Conservation (phyloP, 768 basidiomycete species). For the Pleurotus platypus region DNA sequence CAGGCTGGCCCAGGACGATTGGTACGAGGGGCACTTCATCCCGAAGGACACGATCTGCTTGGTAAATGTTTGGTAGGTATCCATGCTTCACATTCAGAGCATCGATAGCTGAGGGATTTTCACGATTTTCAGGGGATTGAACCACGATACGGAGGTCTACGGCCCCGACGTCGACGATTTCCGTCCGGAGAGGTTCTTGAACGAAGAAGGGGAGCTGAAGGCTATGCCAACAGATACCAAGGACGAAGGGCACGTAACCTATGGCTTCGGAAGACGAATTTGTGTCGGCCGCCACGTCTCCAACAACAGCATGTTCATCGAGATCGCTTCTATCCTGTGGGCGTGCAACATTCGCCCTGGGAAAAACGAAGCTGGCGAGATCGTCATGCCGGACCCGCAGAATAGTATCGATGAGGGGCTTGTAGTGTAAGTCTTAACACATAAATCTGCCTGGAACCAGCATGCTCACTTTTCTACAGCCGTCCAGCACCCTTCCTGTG, state of each 20-base stretch:
- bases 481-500: conserved; percentile 4
- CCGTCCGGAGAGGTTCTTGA: conserved; percentile 22
- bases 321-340: conserved; percentile 27
- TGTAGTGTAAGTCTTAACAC: conserved; percentile 11
- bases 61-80: conserved; percentile 10
- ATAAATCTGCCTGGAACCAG: background rate
- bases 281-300: conserved; percentile 30
- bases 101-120: background rate
- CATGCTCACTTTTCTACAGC: background rate
- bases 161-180: conserved; percentile 21
- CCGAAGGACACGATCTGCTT: conserved; percentile 26
- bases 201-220: conserved; percentile 17
- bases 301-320: conserved; percentile 28
- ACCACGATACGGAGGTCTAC: conserved; percentile 16
- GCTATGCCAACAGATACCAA: conserved; percentile 20
- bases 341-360: conserved; percentile 13
- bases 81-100: background rate
- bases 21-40: conserved; percentile 28
- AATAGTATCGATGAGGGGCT: conserved; percentile 12
- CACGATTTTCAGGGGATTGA: background rate
- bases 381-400: conserved; percentile 11
- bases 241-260: conserved; percentile 27
- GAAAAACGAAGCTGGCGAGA: conserved; percentile 7
- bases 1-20: conserved; percentile 20
- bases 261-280: conserved; percentile 28